Conservation (phyloP, 2,329 filamentous ascomycete genomes). For the Pezicula neosporulosa region DNA sequence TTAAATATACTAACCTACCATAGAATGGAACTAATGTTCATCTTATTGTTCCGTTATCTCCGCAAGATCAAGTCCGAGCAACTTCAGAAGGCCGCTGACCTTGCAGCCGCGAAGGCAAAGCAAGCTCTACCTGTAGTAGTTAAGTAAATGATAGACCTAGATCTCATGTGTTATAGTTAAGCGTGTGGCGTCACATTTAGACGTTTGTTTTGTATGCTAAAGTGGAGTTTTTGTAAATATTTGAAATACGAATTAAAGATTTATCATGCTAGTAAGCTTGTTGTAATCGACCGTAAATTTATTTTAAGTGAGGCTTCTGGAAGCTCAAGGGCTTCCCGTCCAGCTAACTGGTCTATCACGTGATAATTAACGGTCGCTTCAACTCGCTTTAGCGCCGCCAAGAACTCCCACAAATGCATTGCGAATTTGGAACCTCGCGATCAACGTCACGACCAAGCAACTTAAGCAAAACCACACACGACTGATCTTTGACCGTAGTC, state of each 20-base stretch:
- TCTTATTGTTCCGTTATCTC: slow-evolving; percentile 81
- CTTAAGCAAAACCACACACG: slow-evolving; percentile 7
- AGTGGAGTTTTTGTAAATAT: too few relatives aligned
- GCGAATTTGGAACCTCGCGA: too few relatives aligned
- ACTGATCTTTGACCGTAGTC: slow-evolving; percentile 29
- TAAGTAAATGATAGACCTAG: slow-evolving; percentile 18
- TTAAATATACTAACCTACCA: slow-evolving; percentile 5
- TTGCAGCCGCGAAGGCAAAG: slow-evolving; percentile 59
- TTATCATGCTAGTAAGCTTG: too few relatives aligned
- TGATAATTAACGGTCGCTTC: too few relatives aligned
- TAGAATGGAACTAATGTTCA: slow-evolving; percentile 83
- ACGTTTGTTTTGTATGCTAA: too few relatives aligned
- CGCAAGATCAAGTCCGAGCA: slow-evolving; percentile 66
- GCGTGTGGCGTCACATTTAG: background rate
- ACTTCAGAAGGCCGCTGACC: slow-evolving; percentile 61
- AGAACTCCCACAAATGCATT: too few relatives aligned
- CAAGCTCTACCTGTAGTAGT: slow-evolving; percentile 21
- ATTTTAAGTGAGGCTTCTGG: too few relatives aligned
- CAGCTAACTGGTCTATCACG: too few relatives aligned
- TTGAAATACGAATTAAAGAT: too few relatives aligned
- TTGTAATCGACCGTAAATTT: too few relatives aligned
- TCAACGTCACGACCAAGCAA: background rate
- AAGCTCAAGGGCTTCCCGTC: too few relatives aligned
- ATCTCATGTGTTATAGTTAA: background rate
- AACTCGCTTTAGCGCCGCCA: too few relatives aligned